These are phyloP conservation scores for Fraxinus platypoda DNA, from an alignment of 305 asterid species.

Conservation along the genomic window DNA sequence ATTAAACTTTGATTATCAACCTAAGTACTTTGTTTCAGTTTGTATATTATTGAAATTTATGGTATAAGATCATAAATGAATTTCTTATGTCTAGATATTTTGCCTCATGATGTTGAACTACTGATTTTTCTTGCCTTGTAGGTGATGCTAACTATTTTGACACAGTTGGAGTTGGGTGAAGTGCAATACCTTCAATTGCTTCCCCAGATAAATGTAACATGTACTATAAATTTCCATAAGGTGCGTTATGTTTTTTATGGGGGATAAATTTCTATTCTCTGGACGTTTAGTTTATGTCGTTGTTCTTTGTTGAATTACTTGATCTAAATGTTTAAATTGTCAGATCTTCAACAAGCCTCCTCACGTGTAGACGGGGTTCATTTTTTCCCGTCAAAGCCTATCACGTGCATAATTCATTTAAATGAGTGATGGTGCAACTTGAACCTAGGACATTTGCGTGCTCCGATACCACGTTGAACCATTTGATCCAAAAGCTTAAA, in stretches of 20 bases:
- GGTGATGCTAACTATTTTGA: slow-evolving; percentile 88
- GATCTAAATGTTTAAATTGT: background rate
- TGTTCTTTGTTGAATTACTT: background rate
- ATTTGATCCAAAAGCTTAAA: background rate
- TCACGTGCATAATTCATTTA: background rate
- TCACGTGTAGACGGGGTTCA: background rate
- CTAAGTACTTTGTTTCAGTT: background rate
- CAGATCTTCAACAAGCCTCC: background rate
- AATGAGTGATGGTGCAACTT: background rate
- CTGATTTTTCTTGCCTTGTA: slow-evolving; percentile 37
- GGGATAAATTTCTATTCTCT: slow-evolving; percentile 1
- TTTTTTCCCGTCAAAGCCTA: background rate
- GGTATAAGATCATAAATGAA: background rate
- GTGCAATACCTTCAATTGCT: slow-evolving; percentile 68
- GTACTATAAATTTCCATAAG: slow-evolving; percentile 89
- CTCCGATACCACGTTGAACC: background rate
- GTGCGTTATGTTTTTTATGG: slow-evolving; percentile 36
- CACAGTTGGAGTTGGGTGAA: slow-evolving; percentile 95
- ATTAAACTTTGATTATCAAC: background rate
- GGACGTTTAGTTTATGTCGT: background rate
- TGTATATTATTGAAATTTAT: background rate
- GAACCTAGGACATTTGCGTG: background rate
- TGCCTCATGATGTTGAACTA: slow-evolving; percentile 24
- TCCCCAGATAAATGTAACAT: slow-evolving; percentile 80
- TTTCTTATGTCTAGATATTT: background rate